Conservation (phyloP, 331 rosid species). For the Quercus lobata region DNA sequence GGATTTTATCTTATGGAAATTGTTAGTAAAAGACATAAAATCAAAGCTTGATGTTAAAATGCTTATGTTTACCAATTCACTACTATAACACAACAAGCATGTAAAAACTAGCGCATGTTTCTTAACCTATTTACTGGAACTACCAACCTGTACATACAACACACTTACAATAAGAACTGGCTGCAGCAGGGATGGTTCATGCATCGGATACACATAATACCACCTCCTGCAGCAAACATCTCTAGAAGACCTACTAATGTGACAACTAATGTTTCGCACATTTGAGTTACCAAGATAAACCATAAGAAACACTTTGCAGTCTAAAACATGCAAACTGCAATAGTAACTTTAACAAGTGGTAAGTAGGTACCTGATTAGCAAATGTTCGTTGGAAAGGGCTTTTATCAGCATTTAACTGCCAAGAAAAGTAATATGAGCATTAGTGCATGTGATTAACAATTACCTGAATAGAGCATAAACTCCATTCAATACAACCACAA, state of each 20-base stretch:
- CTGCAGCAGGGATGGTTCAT: neutral
- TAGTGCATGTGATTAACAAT: neutral
- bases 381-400: slow-evolving; percentile 96
- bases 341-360: slow-evolving; percentile 18
- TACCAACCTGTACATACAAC: slow-evolving; percentile 3
- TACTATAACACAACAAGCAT: neutral
- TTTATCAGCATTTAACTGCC: slow-evolving; percentile 94
- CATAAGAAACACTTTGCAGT: slow-evolving; percentile 6
- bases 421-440: slow-evolving; percentile 15
- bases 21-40: neutral
- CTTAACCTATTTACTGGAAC: neutral
- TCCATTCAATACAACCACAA: slow-evolving; percentile 2
- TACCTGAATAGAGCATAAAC: neutral
- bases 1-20: slow-evolving; percentile 5
- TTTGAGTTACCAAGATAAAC: neutral
- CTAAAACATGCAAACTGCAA: slow-evolving; percentile 18
- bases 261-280: neutral
- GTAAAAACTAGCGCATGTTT: neutral
- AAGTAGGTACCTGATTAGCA: slow-evolving; percentile 80
- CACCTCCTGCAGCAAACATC: neutral
- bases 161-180: slow-evolving; percentile 13
- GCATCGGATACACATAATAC: too few relatives aligned
- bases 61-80: neutral
- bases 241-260: neutral
- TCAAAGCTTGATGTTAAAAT: neutral